Conservation (phyloP, 108 stramenopile genomes). For the Stephanodiscus minutulus region DNA sequence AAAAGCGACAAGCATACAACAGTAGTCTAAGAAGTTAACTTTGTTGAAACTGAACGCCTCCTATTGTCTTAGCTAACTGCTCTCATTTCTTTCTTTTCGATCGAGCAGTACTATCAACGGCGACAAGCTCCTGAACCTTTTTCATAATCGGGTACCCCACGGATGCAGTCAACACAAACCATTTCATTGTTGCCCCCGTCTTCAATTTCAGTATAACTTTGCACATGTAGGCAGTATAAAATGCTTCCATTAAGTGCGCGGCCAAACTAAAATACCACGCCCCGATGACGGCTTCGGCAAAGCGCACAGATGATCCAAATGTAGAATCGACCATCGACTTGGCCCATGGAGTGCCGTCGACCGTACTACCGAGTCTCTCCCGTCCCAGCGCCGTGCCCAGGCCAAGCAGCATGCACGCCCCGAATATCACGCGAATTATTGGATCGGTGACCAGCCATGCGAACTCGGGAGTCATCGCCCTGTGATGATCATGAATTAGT, state of each 20-base stretch:
- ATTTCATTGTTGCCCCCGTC: conserved; percentile 4
- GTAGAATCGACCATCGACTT: background rate
- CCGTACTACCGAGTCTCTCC: background rate
- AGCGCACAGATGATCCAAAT: conserved; percentile 5
- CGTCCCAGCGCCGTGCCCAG: background rate
- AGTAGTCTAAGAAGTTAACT: no score
- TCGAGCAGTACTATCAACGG: conserved; percentile 5
- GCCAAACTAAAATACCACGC: conserved; percentile 10
- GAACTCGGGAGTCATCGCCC: conserved; percentile 21
- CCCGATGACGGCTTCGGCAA: conserved; percentile 9
- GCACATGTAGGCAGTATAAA: conserved; percentile 14
- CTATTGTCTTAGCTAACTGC: background rate
- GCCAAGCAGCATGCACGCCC: conserved; percentile 11
- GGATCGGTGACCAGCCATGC: conserved; percentile 39
- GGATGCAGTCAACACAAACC: conserved; percentile 15
- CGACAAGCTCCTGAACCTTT: conserved; percentile 11
- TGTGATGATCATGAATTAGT: conserved; percentile 34
- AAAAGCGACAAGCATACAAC: no score
- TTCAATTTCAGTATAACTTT: background rate
- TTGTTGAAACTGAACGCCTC: background rate
- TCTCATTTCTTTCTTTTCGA: background rate
- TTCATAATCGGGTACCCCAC: conserved; percentile 18
- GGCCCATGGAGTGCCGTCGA: conserved; percentile 14
- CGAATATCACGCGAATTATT: background rate
- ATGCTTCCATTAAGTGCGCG: conserved; percentile 5